These are phyloP conservation scores for Cryptosporidium ryanae DNA, from an alignment of 169 alveolate genomes.

Conservation along the genomic window DNA sequence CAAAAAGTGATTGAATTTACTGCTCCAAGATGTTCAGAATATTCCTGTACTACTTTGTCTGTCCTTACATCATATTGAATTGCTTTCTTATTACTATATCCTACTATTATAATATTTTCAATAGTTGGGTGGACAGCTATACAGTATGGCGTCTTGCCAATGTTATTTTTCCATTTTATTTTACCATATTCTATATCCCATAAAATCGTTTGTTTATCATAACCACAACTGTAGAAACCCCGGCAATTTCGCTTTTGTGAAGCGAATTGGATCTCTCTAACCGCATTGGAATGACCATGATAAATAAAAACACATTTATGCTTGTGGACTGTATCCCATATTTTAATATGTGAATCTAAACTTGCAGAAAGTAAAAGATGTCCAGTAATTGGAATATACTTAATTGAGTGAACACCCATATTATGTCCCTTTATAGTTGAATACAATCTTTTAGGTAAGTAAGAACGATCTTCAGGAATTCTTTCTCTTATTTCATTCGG, in stretches of 20 bases:
- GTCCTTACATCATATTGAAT: constrained; percentile 91
- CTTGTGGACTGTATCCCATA: constrained; percentile 92
- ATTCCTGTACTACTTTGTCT: constrained; percentile 89
- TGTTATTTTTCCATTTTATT: constrained; percentile 87
- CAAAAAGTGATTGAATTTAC: constrained; percentile 93
- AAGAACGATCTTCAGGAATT: constrained; percentile 78
- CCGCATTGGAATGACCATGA: constrained; percentile 95
- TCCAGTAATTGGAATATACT: constrained; percentile 94
- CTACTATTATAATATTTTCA: constrained; percentile 91
- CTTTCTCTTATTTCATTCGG: constrained; percentile 60
- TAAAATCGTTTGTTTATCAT: constrained; percentile 90
- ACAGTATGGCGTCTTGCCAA: constrained; percentile 93
- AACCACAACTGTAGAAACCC: constrained; percentile 91
- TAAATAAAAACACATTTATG: constrained; percentile 93
- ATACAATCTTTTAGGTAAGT: constrained; percentile 92
- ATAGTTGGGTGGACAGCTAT: constrained; percentile 91
- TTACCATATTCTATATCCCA: constrained; percentile 99
- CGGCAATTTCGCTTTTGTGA: constrained; percentile 76
- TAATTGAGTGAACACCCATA: constrained; percentile 92
- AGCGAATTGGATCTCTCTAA: constrained; percentile 91
- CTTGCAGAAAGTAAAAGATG: constrained; percentile 92
- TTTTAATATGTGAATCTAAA: constrained; percentile 92
- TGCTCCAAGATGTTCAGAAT: constrained; percentile 95
- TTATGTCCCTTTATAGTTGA: constrained; percentile 93
- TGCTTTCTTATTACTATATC: constrained; percentile 92